Percentiles rank a stretch among this genome's conserved stretches.
These are phyloP conservation scores for Pseudonectria foliicola DNA, from an alignment of 2,329 filamentous ascomycete genomes.

Conservation along the genomic window DNA sequence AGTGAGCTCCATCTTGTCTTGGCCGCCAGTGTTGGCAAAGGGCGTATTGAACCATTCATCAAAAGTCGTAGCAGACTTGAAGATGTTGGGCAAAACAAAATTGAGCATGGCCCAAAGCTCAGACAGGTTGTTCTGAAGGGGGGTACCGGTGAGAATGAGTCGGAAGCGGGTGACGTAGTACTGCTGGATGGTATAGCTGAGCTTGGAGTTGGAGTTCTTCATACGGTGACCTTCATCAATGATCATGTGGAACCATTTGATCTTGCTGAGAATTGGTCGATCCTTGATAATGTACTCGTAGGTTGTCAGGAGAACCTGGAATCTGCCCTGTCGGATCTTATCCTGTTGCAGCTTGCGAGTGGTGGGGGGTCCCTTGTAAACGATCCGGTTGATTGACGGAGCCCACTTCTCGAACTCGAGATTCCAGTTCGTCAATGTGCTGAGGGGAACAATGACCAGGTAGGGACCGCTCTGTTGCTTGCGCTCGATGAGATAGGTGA, in stretches of 20 bases:
- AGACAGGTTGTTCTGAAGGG: slow-evolving; percentile 91
- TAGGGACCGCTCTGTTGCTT: slow-evolving; percentile 91
- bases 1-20: slow-evolving; percentile 97
- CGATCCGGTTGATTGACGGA: slow-evolving; percentile 74
- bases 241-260: slow-evolving; percentile 99
- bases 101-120: slow-evolving; percentile 98
- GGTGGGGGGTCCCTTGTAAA: slow-evolving; percentile 93
- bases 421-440: slow-evolving; percentile 98
- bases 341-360: slow-evolving; percentile 85
- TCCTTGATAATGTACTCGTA: slow-evolving; percentile 99
- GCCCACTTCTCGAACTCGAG: slow-evolving; percentile 99
- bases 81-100: slow-evolving; percentile 95
- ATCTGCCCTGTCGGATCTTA: slow-evolving; percentile 86
- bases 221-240: slow-evolving; percentile 99
- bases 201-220: slow-evolving; percentile 96
- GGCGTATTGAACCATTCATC: slow-evolving; percentile 99
- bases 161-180: slow-evolving; percentile 95
- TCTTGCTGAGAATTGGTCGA: slow-evolving; percentile 87
- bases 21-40: slow-evolving; percentile 94
- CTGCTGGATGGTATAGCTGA: slow-evolving; percentile 87
- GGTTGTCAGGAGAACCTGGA: slow-evolving; percentile 93
- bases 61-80: slow-evolving; percentile 98
- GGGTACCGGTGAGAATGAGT: slow-evolving; percentile 94
- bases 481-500: slow-evolving; percentile 94
- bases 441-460: slow-evolving; percentile 91